Evolutionary conservation across 2,329 filamentous ascomycete species (phyloP).

Genomic region (Hirsutella minnesotensis): DNA sequence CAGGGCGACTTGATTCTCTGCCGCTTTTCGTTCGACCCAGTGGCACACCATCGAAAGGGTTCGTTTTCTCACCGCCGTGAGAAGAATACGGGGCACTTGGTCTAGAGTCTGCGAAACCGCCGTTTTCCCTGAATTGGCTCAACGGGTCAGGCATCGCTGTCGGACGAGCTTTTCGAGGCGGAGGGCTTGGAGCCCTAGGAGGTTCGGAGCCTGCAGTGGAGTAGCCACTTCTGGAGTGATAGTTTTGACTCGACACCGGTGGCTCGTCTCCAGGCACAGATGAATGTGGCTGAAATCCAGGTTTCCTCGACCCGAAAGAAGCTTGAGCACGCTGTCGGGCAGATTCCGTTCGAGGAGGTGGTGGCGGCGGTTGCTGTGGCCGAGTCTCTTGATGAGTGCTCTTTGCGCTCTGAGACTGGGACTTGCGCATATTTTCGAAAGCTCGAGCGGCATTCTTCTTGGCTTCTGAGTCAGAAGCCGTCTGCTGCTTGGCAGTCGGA

Average conservation of each 20-base stretch:
- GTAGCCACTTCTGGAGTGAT: conserved; percentile 24
- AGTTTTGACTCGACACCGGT: conserved; percentile 35
- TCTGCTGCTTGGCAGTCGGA: conserved; percentile 28
- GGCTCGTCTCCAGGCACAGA: conserved; percentile 39
- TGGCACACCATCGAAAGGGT: conserved; percentile 38
- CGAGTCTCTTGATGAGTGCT: conserved; percentile 14
- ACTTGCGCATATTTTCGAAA: conserved; percentile 31
- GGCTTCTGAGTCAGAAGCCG: conserved; percentile 20
- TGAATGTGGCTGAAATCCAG: conserved; percentile 38
- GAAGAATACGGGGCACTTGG: conserved; percentile 45
- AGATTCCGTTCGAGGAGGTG: conserved; percentile 33
- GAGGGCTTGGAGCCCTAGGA: conserved; percentile 6
- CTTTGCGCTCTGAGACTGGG: conserved; percentile 15
- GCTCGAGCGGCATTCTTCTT: conserved; percentile 29
- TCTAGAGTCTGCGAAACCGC: conserved; percentile 33
- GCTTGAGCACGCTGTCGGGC: conserved; percentile 42
- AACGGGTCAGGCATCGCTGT: conserved; percentile 32
- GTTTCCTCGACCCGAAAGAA: conserved; percentile 38
- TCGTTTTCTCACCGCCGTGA: conserved; percentile 45
- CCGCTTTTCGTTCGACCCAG: conserved; percentile 35
- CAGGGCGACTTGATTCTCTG: conserved; percentile 21
- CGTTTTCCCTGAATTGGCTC: conserved; percentile 29
- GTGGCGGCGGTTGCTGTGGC: conserved; percentile 13
- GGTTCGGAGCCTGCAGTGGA: conserved; percentile 11
- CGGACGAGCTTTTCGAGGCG: conserved; percentile 5